Base-by-base conservation (phyloP, 495 filamentous ascomycete species). In the Mytilinidion resinicola region DNA sequence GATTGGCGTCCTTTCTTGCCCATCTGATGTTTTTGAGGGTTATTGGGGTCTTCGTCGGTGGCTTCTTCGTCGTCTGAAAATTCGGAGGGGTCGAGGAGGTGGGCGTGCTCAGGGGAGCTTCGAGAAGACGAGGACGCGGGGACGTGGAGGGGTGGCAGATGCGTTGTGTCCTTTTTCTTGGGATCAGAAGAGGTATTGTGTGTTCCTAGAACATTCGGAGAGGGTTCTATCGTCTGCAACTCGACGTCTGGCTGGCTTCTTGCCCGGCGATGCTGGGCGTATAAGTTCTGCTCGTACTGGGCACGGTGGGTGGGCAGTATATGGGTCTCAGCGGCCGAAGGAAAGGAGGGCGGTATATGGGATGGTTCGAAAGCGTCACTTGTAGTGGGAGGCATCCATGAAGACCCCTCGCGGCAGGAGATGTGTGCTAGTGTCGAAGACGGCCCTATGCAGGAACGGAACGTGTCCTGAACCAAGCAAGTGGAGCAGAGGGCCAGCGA, bases 351-450 rank as follows among this genome's bases (percentile, higher is more conserved):
- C 37, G 42, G 20, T 55, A 56, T 60, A 38, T 48, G 19, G 9
- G 55, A 39, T 55, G 65, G 63, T 30, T 30, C 25, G 49, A 67
- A 55, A 42, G 60, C 46, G 44, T 68, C 65, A 60, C 63, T 65
- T 50, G 56, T 19, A 51, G 67, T 59, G 43, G 61, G 56, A 66
- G 69, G 69, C 69, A 72, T 72, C 67, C 67, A 72, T 70, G 59
- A 30, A 30, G 25, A 30, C 25, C 25, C 25, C 25, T 30, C 19
- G 11, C 12, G 46, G 46, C 46, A 30, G 46, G 5, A n/a, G 48
- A 12, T 6, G 48, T 30, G 25, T 30, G 25, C 25, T 30, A 30
- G 25, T 30, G 25, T 30, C 25, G 6, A 30, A 30, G 25, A 30
- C 25, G 25, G 25, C 25, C 25, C 25, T 30, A 30, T 30, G 25